Evolutionary conservation across 2,329 filamentous ascomycete genomes (phyloP).

Genomic region (Penicillium sp.): DNA sequence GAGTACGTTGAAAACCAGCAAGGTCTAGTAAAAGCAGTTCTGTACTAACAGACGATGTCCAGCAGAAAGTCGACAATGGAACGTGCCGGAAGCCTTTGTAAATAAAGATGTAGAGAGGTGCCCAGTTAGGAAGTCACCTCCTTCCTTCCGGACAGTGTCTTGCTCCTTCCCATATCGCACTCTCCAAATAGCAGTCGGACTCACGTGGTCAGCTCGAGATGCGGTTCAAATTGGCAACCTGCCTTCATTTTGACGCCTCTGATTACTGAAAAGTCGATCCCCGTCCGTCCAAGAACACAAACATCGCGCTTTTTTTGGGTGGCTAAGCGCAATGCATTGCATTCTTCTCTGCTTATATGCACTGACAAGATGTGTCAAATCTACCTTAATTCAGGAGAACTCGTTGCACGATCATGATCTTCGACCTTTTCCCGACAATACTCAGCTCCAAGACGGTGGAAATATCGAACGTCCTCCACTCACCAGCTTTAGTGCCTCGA

Average conservation of each 20-base stretch:
- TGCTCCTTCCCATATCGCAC: not conserved
- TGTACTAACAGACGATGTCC: not conserved
- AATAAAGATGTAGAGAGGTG: not conserved
- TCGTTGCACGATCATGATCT: not conserved
- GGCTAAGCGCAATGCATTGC: not conserved
- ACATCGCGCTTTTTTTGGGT: not conserved
- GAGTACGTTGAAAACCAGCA: not conserved
- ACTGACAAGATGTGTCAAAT: not conserved
- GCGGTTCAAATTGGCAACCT: not conserved
- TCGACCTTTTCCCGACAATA: not conserved
- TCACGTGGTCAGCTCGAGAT: not conserved
- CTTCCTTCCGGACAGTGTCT: not conserved
- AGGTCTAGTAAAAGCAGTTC: not conserved
- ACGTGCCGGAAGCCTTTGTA: not conserved
- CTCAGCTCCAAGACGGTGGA: slow-evolving; percentile 1
- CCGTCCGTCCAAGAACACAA: not conserved
- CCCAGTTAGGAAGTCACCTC: not conserved
- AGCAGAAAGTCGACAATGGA: not conserved
- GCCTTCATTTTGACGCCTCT: not conserved
- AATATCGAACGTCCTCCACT: slow-evolving; percentile 14
- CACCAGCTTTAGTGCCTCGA: not conserved
- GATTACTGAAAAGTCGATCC: not conserved
- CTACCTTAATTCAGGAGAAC: not conserved
- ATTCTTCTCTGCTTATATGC: not conserved
- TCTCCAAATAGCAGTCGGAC: not conserved